These are phyloP conservation scores for Scheffersomyces segobiensis DNA, from an alignment of 1,139 yeast genomes.

Conservation along the genomic window DNA sequence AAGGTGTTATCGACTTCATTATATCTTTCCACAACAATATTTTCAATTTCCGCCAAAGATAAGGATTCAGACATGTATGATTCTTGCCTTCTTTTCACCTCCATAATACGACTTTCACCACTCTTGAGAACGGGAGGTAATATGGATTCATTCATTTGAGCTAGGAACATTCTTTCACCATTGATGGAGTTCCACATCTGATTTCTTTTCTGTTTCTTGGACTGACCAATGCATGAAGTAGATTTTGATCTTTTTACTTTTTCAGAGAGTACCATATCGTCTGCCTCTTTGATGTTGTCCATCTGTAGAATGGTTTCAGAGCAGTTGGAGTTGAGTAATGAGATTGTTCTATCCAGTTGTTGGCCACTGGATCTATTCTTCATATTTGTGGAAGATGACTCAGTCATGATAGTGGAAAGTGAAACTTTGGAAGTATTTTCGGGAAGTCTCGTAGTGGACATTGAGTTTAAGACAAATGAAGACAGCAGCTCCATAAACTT, in stretches of 20 bases:
- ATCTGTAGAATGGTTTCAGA: slow-evolving; percentile 4
- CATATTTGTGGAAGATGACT: slow-evolving; percentile 1
- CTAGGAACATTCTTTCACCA: slow-evolving; percentile 33
- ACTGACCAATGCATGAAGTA: slow-evolving; percentile 19
- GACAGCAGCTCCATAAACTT: slow-evolving; percentile 2
- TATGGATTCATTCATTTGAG: slow-evolving; percentile 31
- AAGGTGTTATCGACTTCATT: not conserved
- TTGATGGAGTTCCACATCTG: slow-evolving; percentile 32
- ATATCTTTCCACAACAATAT: not conserved
- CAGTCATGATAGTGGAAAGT: slow-evolving; percentile 7
- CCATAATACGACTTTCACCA: slow-evolving; percentile 36
- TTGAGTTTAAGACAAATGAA: not conserved
- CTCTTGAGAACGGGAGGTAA: slow-evolving; percentile 38
- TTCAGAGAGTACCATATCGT: slow-evolving; percentile 3
- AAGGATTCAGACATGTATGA: not conserved
- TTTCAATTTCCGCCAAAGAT: not conserved
- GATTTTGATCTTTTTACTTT: slow-evolving; percentile 27
- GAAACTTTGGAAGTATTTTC: slow-evolving; percentile 6
- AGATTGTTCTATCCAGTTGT: slow-evolving; percentile 6
- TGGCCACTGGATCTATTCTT: not conserved
- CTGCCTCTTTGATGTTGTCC: slow-evolving; percentile 9
- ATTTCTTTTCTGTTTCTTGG: slow-evolving; percentile 12
- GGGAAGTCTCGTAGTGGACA: slow-evolving; percentile 1
- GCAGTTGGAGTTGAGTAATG: slow-evolving; percentile 9
- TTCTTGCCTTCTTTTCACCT: slow-evolving; percentile 25